Evolutionary conservation across 768 basidiomycete genomes (phyloP), one percentile per base, ranked within the genome.

Genomic region (Boletus rufocinnamomeus): DNA sequence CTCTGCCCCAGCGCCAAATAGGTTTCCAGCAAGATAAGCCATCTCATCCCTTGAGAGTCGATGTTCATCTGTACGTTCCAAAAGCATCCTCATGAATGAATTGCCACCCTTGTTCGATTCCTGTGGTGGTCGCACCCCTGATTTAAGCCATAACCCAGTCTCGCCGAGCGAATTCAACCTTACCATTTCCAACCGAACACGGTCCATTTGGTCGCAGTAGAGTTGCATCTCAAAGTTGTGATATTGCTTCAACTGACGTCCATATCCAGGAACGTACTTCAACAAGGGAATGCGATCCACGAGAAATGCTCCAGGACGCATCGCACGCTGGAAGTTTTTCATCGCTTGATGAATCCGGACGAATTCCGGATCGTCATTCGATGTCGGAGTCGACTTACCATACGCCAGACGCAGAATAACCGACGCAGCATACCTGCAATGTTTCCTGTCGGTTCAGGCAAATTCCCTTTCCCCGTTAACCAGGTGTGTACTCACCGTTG

Each of bases 1-100:
- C 54, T 83, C 84, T 1, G 80, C 78, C 1, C 83, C 86, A 25
- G 84, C 86, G 19, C 79, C 81, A 59, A 84, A 87, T 69, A 86
- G 77, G 37, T 75, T 76, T 0, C 85, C 86, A 2, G 80, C 81
- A 7, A 87, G 76, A 66, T 83, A 87, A 1, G 84, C 79, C 14
- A 80, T 78, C 60, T 87, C 84, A 52, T 81, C 74, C 44, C 77
- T 75, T 4, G 81, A 75, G 3, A 86, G 74, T 10, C 72, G 75
- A 28, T 82, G 77, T 54, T 81, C 78, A 3, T 65, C 51, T 57
- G 79, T 76, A 4, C 77, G 74, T 60, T 84, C 82, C 16, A 86
- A 64, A 25, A 86, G 76, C 48, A 80, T 80, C 66, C 76, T 80
- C 5, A 76, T 81, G 55, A 87, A 85, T 4, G 81, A 73, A 17